phyloP scores from a whole-genome alignment of 257 asterid genomes.

The Catharanthus roseus region DNA sequence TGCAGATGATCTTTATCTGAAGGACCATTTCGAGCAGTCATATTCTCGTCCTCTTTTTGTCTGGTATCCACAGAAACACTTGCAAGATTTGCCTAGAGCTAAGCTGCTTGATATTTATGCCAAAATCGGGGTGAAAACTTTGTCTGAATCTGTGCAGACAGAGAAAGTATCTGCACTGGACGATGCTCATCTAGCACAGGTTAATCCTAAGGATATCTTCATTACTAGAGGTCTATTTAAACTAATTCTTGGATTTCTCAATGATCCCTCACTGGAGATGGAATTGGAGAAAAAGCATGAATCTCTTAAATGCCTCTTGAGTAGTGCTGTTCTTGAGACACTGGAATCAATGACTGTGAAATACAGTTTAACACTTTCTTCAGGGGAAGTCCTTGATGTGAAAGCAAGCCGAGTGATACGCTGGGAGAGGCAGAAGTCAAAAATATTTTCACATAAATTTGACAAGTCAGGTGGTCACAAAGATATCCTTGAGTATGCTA shows the following conservation, averaged over 20 bases:
- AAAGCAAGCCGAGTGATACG: slow-evolving; percentile 23
- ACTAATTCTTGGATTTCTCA: slow-evolving; percentile 34
- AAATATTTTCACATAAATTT: slow-evolving; percentile 5
- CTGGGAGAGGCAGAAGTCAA: slow-evolving; percentile 29
- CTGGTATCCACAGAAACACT: slow-evolving; percentile 33
- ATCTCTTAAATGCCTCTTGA: slow-evolving; percentile 18
- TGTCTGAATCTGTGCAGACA: slow-evolving; percentile 23
- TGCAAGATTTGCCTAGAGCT: slow-evolving; percentile 22
- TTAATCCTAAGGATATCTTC: slow-evolving; percentile 17
- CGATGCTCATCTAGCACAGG: slow-evolving; percentile 11
- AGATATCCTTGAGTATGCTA: background rate
- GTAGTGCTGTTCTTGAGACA: slow-evolving; percentile 14
- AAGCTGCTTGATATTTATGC: slow-evolving; percentile 25
- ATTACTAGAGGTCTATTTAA: slow-evolving; percentile 14
- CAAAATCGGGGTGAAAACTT: slow-evolving; percentile 23
- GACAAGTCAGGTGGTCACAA: background rate
- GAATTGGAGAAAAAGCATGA: slow-evolving; percentile 24
- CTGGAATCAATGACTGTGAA: slow-evolving; percentile 13
- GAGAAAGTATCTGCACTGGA: slow-evolving; percentile 9
- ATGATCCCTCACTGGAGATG: slow-evolving; percentile 19
- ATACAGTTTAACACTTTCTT: slow-evolving; percentile 26
- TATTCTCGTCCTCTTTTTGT: slow-evolving; percentile 27
- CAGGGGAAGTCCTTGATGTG: slow-evolving; percentile 17
- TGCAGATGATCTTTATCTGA: slow-evolving; percentile 34
- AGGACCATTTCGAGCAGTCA: slow-evolving; percentile 22